phyloP scores from a whole-genome alignment of 2,329 filamentous ascomycete species.

The Talaromyces sp. region DNA sequence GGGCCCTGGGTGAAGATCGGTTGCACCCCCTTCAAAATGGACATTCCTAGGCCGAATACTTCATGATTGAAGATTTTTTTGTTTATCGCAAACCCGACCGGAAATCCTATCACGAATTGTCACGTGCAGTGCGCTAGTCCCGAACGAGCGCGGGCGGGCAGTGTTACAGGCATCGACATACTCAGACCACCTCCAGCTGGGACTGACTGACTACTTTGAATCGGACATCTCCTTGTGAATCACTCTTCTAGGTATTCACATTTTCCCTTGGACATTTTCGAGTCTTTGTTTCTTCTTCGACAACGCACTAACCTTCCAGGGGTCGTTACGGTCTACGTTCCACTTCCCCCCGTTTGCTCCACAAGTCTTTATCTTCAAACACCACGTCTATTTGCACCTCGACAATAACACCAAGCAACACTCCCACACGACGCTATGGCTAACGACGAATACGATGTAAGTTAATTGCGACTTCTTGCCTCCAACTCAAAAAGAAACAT shows the following conservation, averaged over 20 bases:
- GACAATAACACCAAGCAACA: conserved; percentile 7
- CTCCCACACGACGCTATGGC: conserved; percentile 63
- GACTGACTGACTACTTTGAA: not conserved
- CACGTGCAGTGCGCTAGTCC: conserved; percentile 15
- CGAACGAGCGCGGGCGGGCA: not conserved
- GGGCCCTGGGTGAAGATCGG: conserved; percentile 3
- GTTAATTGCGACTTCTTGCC: conserved; percentile 35
- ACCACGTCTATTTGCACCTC: conserved; percentile 8
- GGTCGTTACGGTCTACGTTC: conserved; percentile 7
- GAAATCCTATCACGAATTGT: conserved; percentile 3
- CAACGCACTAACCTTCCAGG: conserved; percentile 4
- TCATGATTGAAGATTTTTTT: not conserved
- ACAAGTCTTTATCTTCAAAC: conserved; percentile 11
- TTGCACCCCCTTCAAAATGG: conserved; percentile 15
- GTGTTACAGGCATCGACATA: conserved; percentile 3
- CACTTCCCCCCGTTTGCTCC: conserved; percentile 16
- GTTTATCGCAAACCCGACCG: conserved; percentile 2
- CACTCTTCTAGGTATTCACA: not conserved
- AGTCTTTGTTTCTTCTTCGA: too few relatives aligned
- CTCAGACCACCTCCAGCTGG: conserved; percentile 3
- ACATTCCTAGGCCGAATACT: not conserved
- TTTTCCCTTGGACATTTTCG: not conserved
- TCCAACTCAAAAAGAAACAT: not conserved
- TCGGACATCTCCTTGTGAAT: conserved; percentile 5
- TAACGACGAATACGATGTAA: conserved; percentile 99